Percentiles rank a stretch among this genome's conserved stretches.
These are phyloP conservation scores for Tephrocybe rancida DNA, from an alignment of 768 basidiomycete genomes.

Conservation along the genomic window DNA sequence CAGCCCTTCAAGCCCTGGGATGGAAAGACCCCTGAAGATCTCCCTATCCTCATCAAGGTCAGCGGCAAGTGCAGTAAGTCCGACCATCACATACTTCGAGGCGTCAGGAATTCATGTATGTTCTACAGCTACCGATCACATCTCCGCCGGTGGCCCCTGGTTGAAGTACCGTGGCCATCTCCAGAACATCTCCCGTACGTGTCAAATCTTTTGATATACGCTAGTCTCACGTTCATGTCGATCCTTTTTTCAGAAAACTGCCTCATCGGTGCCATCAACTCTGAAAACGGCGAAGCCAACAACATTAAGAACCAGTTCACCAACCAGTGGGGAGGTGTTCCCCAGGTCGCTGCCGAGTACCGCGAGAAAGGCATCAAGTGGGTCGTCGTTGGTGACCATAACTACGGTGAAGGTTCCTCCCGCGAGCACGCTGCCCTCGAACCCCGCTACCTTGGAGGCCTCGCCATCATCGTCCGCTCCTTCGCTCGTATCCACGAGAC, in stretches of 20 bases:
- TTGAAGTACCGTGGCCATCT: constrained; percentile 99
- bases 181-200: constrained; percentile 93
- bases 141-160: constrained; percentile 98
- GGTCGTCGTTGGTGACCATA: constrained; percentile 96
- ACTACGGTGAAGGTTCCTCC: constrained; percentile 98
- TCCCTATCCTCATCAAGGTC: constrained; percentile 97
- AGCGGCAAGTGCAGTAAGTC: constrained; percentile 96
- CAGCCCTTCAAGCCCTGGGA: constrained; percentile 92
- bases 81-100: not conserved
- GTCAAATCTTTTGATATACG: not conserved
- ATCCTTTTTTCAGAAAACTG: constrained; percentile 74
- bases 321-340: constrained; percentile 85
- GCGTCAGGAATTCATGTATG: constrained; percentile 4
- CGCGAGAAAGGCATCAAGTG: constrained; percentile 90
- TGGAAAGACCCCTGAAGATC: constrained; percentile 86
- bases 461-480: constrained; percentile 94
- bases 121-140: constrained; percentile 80
- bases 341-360: constrained; percentile 85
- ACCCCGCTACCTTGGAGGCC: constrained; percentile 92
- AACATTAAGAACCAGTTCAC: constrained; percentile 90
- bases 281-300: constrained; percentile 96
- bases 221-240: not conserved
- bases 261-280: constrained; percentile 95
- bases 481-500: constrained; percentile 99
- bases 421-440: constrained; percentile 98